Evolutionary conservation across 345 rosid species (phyloP), one percentile per base, ranked within the genome.

Genomic region (Euphorbia pulcherrima): DNA sequence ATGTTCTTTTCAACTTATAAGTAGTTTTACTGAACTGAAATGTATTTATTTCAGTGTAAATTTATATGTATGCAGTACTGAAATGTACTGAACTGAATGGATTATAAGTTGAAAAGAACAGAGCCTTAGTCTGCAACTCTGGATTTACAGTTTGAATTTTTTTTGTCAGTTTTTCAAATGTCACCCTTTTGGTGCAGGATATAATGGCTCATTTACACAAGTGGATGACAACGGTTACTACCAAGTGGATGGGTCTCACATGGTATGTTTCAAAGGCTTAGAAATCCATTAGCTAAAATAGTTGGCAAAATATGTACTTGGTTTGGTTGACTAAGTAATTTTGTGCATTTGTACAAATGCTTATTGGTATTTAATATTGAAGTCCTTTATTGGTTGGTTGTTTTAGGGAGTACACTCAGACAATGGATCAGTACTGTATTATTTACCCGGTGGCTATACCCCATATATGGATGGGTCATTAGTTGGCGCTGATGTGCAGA

Each of bases 371-470:
- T 16, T 64, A 4, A 29, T 55, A 27, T 1, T 37, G 28, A 9
- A 26, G 4, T 59, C 21, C 11, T 37, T 9, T 65, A 17, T 60
- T 46, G 68, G 41, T 27, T 69, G 68, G 8, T 58, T 16, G 33
- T 60, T 65, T 29, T 79, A 89, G 90, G 85, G 75, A 57, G 26
- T 75, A 72, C 82, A 79, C 62, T 57, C 82, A 24, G 83, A 84
- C 35, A 80, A 76, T 75, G 85, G 88, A 59, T 81, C 87, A 5
- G 33, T 80, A 67, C 73, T 72, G 68, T 84, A 78, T 75, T 78
- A 84, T 75, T 40, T 79, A 74, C 83, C 89, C 39, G 73, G 86
- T 39, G 73, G 86, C 39, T 82, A 82, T 69, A 74, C 68, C 46
- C 78, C 84, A 23, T 85, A 82, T 62, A 64, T 76, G 26, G 47